These are phyloP conservation scores for Punica granatum DNA, from an alignment of 345 rosid species.

Conservation along the genomic window DNA sequence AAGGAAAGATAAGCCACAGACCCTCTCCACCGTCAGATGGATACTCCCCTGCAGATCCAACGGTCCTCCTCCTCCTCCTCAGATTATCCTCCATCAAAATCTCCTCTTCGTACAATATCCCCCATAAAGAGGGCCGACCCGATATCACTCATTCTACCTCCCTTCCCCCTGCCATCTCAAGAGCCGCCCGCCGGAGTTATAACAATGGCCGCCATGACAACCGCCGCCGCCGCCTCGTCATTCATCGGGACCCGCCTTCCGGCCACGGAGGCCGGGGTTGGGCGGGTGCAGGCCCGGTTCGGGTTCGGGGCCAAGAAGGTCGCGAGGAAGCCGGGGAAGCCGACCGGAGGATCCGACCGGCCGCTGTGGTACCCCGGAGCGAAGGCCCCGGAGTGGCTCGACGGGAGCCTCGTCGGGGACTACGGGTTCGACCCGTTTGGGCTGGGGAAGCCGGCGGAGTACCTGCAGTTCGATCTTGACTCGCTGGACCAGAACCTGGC, in stretches of 20 bases:
- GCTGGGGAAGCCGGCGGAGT: slow-evolving; percentile 63
- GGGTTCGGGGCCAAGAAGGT: slow-evolving; percentile 43
- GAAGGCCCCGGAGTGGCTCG: slow-evolving; percentile 52
- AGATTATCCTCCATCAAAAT: slow-evolving; percentile 22
- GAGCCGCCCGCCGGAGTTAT: background rate
- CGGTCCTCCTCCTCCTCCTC: slow-evolving; percentile 15
- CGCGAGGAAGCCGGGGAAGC: slow-evolving; percentile 4
- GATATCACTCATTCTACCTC: background rate
- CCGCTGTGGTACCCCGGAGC: slow-evolving; percentile 75
- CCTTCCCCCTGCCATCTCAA: background rate
- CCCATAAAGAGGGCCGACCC: background rate
- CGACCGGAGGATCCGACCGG: slow-evolving; percentile 23
- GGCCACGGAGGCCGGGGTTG: slow-evolving; percentile 24
- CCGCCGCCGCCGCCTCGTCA: slow-evolving; percentile 55
- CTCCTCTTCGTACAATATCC: slow-evolving; percentile 10
- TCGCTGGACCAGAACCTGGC: slow-evolving; percentile 73
- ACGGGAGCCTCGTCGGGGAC: slow-evolving; percentile 65
- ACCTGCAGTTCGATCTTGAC: slow-evolving; percentile 62
- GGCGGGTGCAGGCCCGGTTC: slow-evolving; percentile 47
- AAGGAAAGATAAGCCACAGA: slow-evolving; percentile 48
- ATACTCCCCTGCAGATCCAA: slow-evolving; percentile 48
- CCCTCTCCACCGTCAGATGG: slow-evolving; percentile 51
- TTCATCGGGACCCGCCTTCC: slow-evolving; percentile 53
- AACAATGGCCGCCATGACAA: slow-evolving; percentile 50
- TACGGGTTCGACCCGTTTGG: slow-evolving; percentile 80